Conservation (phyloP, 495 filamentous ascomycete genomes). For the Neohortaea acidophila region DNA sequence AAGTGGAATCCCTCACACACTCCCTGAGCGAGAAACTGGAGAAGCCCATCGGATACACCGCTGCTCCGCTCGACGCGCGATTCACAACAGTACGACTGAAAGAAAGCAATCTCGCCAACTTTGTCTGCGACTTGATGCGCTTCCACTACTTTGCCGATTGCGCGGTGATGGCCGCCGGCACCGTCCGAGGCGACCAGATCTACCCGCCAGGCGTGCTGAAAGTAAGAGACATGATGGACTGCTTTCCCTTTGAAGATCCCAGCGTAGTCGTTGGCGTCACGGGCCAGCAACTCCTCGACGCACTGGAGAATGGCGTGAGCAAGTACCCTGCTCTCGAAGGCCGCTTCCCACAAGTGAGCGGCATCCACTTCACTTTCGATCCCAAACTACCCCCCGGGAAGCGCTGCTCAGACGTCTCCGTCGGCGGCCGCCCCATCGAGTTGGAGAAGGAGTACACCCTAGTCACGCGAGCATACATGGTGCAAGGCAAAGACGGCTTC, state of each 20-base stretch:
- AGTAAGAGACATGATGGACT: constrained; percentile 51
- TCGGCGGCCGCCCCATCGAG: constrained; percentile 46
- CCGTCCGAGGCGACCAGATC: constrained; percentile 80
- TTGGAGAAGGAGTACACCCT: constrained; percentile 46
- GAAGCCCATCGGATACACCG: constrained; percentile 70
- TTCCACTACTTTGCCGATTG: constrained; percentile 67
- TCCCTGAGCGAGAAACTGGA: constrained; percentile 58
- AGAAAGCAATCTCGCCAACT: constrained; percentile 79
- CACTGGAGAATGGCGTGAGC: constrained; percentile 68
- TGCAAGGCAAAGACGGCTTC: constrained; percentile 74
- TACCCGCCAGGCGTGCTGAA: constrained; percentile 64
- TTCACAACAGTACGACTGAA: constrained; percentile 63
- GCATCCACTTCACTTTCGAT: constrained; percentile 58
- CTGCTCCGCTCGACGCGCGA: constrained; percentile 62
- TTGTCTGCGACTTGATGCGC: constrained; percentile 81
- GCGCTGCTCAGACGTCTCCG: constrained; percentile 45
- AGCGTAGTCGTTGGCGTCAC: constrained; percentile 57
- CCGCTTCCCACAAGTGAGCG: constrained; percentile 66
- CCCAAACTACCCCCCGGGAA: constrained; percentile 40
- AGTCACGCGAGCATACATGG: constrained; percentile 74
- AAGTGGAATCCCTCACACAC: constrained; percentile 54
- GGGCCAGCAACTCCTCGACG: constrained; percentile 53
- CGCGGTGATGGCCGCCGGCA: constrained; percentile 70
- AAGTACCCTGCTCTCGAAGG: constrained; percentile 73
- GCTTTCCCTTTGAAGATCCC: constrained; percentile 84